Evolutionary conservation across 371 early-diverging fungal genomes (phyloP).

Genomic region (Syncephalastrum contaminatum): DNA sequence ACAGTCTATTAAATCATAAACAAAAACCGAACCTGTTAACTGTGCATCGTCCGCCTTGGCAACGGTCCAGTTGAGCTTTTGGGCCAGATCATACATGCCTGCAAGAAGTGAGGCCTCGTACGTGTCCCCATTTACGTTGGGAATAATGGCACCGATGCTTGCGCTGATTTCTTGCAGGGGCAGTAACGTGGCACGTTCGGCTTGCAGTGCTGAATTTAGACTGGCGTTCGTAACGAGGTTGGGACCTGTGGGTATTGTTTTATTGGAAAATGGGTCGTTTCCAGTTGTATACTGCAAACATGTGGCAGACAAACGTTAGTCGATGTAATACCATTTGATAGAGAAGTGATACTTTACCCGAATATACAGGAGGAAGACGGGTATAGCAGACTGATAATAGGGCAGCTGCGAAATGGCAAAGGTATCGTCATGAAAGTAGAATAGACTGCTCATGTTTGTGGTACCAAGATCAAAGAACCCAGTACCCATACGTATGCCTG

Average conservation of each 20-base stretch:
- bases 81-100: conserved; percentile 23
- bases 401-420: conserved; percentile 44
- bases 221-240: conserved; percentile 25
- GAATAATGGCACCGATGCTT: conserved; percentile 17
- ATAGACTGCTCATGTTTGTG: conserved; percentile 20
- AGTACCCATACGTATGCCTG: conserved; percentile 18
- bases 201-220: conserved; percentile 17
- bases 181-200: conserved; percentile 29
- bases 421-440: conserved; percentile 26
- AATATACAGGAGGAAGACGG: conserved; percentile 37
- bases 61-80: conserved; percentile 30
- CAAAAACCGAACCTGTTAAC: neutral
- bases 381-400: conserved; percentile 47
- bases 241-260: conserved; percentile 36
- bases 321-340: neutral
- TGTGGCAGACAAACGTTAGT: neutral
- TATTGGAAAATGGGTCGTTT: conserved; percentile 23
- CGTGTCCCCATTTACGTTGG: conserved; percentile 23
- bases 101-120: conserved; percentile 28
- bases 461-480: conserved; percentile 24
- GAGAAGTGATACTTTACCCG: conserved; percentile 15
- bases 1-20: too few species aligned
- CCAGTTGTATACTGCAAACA: conserved; percentile 33
- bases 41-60: conserved; percentile 16
- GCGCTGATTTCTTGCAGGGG: conserved; percentile 16